These are phyloP conservation scores for Osmanthus fragrans DNA, from an alignment of 257 asterid species.

Conservation along the genomic window DNA sequence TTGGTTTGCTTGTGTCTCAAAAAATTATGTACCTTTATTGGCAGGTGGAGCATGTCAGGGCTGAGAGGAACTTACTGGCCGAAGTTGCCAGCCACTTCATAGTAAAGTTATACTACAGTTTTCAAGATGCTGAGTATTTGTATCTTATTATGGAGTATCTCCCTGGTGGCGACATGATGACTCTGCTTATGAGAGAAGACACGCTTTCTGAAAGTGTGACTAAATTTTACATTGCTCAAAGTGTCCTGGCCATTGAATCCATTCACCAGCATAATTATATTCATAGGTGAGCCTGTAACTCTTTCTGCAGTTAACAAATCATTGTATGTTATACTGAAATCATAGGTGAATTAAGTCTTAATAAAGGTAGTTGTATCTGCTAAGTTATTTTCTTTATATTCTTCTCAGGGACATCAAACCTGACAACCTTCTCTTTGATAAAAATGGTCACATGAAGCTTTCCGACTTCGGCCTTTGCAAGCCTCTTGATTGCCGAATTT, in stretches of 20 bases:
- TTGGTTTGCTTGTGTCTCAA: conserved; percentile 9
- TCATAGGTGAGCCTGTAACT: conserved; percentile 60
- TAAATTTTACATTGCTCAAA: conserved; percentile 90
- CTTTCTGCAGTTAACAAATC: conserved; percentile 12
- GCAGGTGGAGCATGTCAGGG: conserved; percentile 95
- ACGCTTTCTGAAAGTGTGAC: conserved; percentile 81
- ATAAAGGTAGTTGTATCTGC: conserved; percentile 8
- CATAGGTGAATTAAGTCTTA: conserved; percentile 12
- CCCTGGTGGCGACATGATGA: conserved; percentile 99
- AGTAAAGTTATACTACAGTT: conserved; percentile 84
- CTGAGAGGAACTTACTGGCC: conserved; percentile 90
- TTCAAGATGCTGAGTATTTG: conserved; percentile 89
- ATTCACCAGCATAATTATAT: conserved; percentile 92
- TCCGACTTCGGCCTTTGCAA: conserved; percentile 98
- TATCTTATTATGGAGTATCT: conserved; percentile 96
- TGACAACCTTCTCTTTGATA: conserved; percentile 93
- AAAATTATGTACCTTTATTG: conserved; percentile 18
- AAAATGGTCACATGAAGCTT: conserved; percentile 93
- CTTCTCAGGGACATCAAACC: conserved; percentile 88
- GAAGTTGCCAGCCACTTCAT: conserved; percentile 97
- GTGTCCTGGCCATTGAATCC: conserved; percentile 89
- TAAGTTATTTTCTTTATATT: conserved; percentile 15
- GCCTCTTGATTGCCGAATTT: conserved; percentile 61
- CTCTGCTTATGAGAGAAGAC: conserved; percentile 92
- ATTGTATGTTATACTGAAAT: conserved; percentile 1